Percentiles rank a stretch among this genome's conserved stretches.
Conservation (phyloP, 2,329 filamentous ascomycete species). For the Penicillium sp. region DNA sequence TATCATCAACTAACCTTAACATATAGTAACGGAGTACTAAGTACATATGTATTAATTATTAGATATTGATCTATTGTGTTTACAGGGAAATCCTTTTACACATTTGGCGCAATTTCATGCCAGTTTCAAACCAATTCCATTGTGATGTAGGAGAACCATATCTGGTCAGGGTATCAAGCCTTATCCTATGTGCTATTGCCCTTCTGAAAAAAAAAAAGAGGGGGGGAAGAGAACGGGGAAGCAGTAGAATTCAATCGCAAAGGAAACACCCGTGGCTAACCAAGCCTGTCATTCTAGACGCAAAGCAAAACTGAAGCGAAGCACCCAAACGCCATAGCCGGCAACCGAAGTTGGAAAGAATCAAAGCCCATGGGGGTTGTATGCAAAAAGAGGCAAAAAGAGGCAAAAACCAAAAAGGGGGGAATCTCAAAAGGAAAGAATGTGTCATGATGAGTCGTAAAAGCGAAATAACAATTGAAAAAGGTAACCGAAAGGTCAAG, state of each 20-base stretch:
- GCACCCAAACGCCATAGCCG: slow-evolving; percentile 12
- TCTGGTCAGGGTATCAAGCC: slow-evolving; percentile 25
- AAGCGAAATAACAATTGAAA: neutral
- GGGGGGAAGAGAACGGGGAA: neutral
- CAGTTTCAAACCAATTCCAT: neutral
- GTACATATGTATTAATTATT: neutral
- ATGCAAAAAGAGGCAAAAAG: slow-evolving; percentile 5
- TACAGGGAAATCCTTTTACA: neutral
- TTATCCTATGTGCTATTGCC: slow-evolving; percentile 13
- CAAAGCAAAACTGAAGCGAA: neutral
- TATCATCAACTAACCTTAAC: neutral
- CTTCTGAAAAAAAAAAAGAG: neutral
- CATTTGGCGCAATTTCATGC: neutral
- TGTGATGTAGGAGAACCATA: slow-evolving; percentile 14
- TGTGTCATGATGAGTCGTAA: slow-evolving; percentile 11
- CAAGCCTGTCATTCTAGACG: slow-evolving; percentile 22
- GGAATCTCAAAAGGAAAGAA: slow-evolving; percentile 18
- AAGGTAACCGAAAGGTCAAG: neutral
- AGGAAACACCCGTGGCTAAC: slow-evolving; percentile 11
- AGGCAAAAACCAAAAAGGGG: slow-evolving; percentile 1
- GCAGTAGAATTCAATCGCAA: neutral
- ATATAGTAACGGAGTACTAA: too few species aligned
- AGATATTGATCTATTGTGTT: neutral
- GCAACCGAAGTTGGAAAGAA: neutral
- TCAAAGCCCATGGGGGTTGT: slow-evolving; percentile 4